Percentiles rank a stretch among this genome's conserved stretches.
Conservation (phyloP, 176 grass and related monocot species). For the Rhynchospora pubera region DNA sequence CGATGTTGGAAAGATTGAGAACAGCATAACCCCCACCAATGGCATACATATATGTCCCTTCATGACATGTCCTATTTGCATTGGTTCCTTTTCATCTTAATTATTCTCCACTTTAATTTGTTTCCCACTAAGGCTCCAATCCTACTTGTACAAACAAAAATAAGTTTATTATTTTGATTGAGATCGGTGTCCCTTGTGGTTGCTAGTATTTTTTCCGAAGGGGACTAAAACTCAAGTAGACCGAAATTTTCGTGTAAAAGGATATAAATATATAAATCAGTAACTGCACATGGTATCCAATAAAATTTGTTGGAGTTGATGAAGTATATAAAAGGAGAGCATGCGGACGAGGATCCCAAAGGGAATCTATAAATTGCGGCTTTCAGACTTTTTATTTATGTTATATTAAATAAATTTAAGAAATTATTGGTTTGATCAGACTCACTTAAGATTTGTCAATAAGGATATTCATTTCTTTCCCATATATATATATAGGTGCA, state of each 20-base stretch:
- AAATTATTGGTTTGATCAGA: not conserved
- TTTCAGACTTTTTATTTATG: not conserved
- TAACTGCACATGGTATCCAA: slow-evolving; percentile 12
- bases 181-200: not conserved
- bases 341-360: slow-evolving; percentile 21
- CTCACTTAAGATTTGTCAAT: not conserved
- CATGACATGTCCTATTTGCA: slow-evolving; percentile 9
- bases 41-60: slow-evolving; percentile 12
- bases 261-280: not conserved
- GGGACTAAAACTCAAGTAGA: not conserved
- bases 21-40: not conserved
- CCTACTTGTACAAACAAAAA: slow-evolving; percentile 19
- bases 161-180: slow-evolving; percentile 9
- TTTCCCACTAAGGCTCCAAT: slow-evolving; percentile 28
- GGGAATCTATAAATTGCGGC: slow-evolving; percentile 21
- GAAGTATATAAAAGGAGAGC: slow-evolving; percentile 14
- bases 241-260: not conserved
- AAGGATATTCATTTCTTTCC: not conserved
- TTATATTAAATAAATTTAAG: not conserved
- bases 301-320: slow-evolving; percentile 11
- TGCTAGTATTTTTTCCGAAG: slow-evolving; percentile 1
- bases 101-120: slow-evolving; percentile 27
- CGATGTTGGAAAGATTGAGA: not conserved
- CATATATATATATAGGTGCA: not conserved
- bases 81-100: not conserved